Evolutionary conservation across 192 early-diverging fungal genomes (phyloP).

Genomic region (Backusella macrospora): DNA sequence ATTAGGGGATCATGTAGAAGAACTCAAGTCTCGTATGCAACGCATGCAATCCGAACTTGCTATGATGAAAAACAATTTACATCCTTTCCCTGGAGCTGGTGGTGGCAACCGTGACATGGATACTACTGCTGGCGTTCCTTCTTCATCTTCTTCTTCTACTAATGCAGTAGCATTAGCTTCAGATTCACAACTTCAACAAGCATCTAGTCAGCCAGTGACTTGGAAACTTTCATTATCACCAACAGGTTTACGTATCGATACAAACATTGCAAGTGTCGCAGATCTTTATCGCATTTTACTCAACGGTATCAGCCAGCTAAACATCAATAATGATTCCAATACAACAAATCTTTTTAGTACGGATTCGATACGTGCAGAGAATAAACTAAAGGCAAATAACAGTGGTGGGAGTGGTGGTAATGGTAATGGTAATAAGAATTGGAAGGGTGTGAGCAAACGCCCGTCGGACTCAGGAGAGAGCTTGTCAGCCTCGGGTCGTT

Average conservation of each 20-base stretch:
- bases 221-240: constrained; percentile 46
- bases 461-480: not conserved
- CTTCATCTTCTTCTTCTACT: not conserved
- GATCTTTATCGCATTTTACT: constrained; percentile 45
- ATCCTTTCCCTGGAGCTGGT: constrained; percentile 31
- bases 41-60: constrained; percentile 45
- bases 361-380: constrained; percentile 29
- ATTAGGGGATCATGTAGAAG: constrained; percentile 47
- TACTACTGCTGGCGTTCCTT: not conserved
- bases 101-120: constrained; percentile 1
- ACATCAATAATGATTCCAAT: constrained; percentile 43
- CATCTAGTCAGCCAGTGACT: constrained; percentile 29
- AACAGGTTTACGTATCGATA: constrained; percentile 45
- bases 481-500: not conserved
- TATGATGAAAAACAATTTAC: constrained; percentile 45
- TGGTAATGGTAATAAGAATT: not conserved
- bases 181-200: not conserved
- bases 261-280: constrained; percentile 47
- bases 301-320: constrained; percentile 47
- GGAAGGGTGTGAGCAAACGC: not conserved
- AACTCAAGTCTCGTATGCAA: constrained; percentile 46
- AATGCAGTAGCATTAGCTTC: not conserved
- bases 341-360: constrained; percentile 43
- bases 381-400: not conserved
- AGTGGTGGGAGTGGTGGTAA: not conserved